Evolutionary conservation across 1,139 yeast genomes (phyloP), one percentile per base, ranked within the genome.

Genomic region (Geotrichum histeridarum): DNA sequence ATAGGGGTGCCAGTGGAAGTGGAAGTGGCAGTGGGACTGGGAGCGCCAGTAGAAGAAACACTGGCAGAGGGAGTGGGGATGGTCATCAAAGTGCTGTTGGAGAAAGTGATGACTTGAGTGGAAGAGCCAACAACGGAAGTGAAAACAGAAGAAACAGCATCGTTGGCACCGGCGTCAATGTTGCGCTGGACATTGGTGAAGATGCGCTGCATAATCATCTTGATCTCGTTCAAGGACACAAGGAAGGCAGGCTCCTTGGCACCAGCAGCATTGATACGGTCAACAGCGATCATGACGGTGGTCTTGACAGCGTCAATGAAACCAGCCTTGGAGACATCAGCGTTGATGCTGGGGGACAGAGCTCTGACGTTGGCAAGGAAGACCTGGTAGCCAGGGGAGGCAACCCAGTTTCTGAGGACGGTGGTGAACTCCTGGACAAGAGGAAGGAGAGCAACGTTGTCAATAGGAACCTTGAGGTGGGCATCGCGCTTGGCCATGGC

Each of bases 31-130:
- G 60, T 41, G 8, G 51, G n/a, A n/a, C 48, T 17, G 14, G 33
- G 42, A 32, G 93, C 36, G 36, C 6, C 32, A 17, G 36, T 8
- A 35, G 39, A 15, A 8, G 46, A 14, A 9, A 4, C 5, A 8
- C 27, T 9, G 32, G 50, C 27, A 22, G 27, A 22, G 27, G 27
- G 15, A 8, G 42, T 22, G 18, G 57, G 42, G 33, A 57, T 48
- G 11, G 59, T 45, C 30, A 57, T 39, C 12, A 47, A 31, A 36
- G 50, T 15, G 6, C 48, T 18, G 9, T 54, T 36, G 4, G 42
- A 42, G 27, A 22, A 22, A 22, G 27, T 22, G 27, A 22, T 22
- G 27, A 22, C 5, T 22, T 22, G 27, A 42, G 49, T 17, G 7
- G 55, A 33, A 8, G 48, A 54, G 27, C 41, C 51, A 32, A 52